Conservation (phyloP, 2,329 filamentous ascomycete genomes). For the Fusarium sp. region DNA sequence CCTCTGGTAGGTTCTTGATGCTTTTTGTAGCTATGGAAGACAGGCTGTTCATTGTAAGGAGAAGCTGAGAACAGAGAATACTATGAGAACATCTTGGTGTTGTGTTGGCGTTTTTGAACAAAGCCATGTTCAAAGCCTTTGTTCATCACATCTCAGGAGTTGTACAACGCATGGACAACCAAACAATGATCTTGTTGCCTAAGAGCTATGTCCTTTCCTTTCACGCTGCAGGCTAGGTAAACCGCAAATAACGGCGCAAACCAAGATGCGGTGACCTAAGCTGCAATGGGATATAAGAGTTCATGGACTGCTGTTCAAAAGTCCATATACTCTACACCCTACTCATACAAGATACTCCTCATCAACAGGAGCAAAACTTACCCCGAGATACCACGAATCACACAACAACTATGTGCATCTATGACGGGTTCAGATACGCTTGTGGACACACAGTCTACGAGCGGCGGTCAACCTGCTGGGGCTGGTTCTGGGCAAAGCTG, state of each 20-base stretch:
- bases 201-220: background rate
- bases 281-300: background rate
- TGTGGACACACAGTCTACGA: background rate
- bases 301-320: background rate
- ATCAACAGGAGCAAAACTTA: background rate
- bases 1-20: background rate
- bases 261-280: background rate
- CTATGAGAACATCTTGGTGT: background rate
- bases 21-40: background rate
- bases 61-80: background rate
- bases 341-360: background rate
- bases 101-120: conserved; percentile 6
- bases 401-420: background rate
- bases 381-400: background rate
- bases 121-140: conserved; percentile 15
- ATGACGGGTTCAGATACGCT: background rate
- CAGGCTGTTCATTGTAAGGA: background rate
- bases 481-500: background rate
- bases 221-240: background rate
- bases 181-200: background rate
- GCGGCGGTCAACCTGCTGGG: background rate
- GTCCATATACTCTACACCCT: background rate
- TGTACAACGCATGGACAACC: background rate
- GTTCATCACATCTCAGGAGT: background rate
- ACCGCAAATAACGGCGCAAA: background rate